Conservation (phyloP, 2,329 filamentous ascomycete genomes). For the Dryadomyces sulphureus region DNA sequence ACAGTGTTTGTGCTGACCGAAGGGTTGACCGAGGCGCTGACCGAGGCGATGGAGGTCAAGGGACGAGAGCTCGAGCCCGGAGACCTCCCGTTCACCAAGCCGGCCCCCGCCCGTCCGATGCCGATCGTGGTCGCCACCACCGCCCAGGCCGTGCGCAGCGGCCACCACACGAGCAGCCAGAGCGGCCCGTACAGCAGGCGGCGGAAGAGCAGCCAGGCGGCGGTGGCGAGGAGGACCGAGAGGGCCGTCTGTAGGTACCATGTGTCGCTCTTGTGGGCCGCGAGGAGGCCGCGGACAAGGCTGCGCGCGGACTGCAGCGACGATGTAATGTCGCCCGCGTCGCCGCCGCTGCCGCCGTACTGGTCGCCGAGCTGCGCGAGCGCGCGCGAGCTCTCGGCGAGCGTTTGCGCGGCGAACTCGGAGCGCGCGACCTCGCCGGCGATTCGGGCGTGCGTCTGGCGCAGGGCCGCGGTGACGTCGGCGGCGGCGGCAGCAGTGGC, state of each 20-base stretch:
- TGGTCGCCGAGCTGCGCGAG: constrained; percentile 67
- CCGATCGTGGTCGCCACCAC: constrained; percentile 36
- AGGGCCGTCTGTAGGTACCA: constrained; percentile 93
- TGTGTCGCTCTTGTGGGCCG: constrained; percentile 88
- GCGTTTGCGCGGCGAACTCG: constrained; percentile 77
- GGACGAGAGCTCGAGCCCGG: too few relatives aligned
- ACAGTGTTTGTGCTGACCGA: constrained; percentile 12
- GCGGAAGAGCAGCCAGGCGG: constrained; percentile 75
- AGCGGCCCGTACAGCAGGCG: constrained; percentile 75
- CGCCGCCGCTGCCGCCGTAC: constrained; percentile 74
- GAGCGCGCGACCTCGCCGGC: constrained; percentile 71
- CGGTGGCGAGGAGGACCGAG: constrained; percentile 63
- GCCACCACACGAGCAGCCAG: constrained; percentile 80
- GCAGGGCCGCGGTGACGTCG: constrained; percentile 72
- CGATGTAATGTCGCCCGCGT: constrained; percentile 64
- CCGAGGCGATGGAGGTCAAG: background rate
- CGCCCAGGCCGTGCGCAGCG: constrained; percentile 41
- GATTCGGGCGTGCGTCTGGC: constrained; percentile 77
- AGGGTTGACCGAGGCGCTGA: too few relatives aligned
- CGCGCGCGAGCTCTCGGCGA: constrained; percentile 71
- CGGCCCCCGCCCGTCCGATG: constrained; percentile 24
- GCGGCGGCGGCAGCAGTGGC: constrained; percentile 50
- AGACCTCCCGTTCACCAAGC: too few relatives aligned
- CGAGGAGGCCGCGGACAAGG: constrained; percentile 63
- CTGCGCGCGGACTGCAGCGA: constrained; percentile 61